These are phyloP conservation scores for Penicillium coffeae DNA, from an alignment of 495 filamentous ascomycete species.

Conservation along the genomic window DNA sequence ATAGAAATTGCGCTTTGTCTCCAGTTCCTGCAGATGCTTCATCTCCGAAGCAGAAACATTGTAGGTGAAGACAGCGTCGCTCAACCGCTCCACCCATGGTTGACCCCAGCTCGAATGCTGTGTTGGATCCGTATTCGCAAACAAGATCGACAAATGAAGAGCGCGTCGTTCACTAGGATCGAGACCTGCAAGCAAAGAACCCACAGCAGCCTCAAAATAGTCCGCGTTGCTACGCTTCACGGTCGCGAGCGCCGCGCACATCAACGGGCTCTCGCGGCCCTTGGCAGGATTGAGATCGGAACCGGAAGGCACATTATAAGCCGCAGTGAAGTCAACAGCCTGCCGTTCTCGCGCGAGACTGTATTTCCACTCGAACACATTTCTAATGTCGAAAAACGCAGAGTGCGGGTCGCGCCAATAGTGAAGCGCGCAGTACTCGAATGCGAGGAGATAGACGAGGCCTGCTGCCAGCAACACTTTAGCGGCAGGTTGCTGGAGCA, in stretches of 20 bases:
- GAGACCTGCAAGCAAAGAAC: constrained; percentile 47
- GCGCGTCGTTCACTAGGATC: constrained; percentile 38
- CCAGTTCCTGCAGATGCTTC: constrained; percentile 15
- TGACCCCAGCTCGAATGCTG: constrained; percentile 46
- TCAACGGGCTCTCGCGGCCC: constrained; percentile 8
- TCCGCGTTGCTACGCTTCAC: constrained; percentile 25
- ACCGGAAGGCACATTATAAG: constrained; percentile 14
- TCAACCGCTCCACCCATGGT: constrained; percentile 45
- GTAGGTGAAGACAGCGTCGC: constrained; percentile 18
- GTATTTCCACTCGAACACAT: constrained; percentile 38
- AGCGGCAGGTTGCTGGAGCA: constrained; percentile 3
- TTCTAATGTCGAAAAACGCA: constrained; percentile 36
- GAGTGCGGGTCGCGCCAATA: constrained; percentile 43
- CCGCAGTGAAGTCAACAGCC: constrained; percentile 30
- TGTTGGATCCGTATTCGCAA: constrained; percentile 46
- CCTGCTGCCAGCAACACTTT: constrained; percentile 15
- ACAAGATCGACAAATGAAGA: constrained; percentile 46
- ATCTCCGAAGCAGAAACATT: constrained; percentile 15
- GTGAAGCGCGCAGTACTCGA: constrained; percentile 21
- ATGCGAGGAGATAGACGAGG: constrained; percentile 24
- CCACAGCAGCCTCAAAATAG: constrained; percentile 48
- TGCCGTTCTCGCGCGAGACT: constrained; percentile 33
- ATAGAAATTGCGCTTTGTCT: constrained; percentile 20
- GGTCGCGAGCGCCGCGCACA: constrained; percentile 31
- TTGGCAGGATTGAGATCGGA: background rate